Conservation (phyloP, 148 eudicot genomes). For the Heliamphora exappendiculata region DNA sequence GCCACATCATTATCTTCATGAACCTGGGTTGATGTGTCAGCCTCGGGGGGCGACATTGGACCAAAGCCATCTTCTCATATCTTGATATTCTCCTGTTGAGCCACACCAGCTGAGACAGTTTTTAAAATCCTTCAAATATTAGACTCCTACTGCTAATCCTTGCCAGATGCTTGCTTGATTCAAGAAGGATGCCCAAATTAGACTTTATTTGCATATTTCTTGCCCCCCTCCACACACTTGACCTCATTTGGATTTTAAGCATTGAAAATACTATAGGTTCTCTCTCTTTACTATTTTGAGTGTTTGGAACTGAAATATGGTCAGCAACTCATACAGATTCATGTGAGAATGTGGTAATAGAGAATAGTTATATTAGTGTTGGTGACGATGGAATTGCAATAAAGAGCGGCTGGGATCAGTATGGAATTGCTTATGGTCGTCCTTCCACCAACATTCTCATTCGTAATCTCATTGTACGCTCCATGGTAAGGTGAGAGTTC, state of each 20-base stretch:
- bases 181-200: not conserved
- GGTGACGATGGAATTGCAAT: constrained; percentile 46
- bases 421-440: constrained; percentile 43
- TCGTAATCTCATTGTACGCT: constrained; percentile 78
- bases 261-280: not conserved
- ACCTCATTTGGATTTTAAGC: not conserved
- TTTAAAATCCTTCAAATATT: too few relatives aligned
- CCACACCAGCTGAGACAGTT: too few relatives aligned
- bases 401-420: constrained; percentile 57
- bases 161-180: too few relatives aligned
- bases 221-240: too few relatives aligned
- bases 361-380: constrained; percentile 90
- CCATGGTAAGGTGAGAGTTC: constrained; percentile 72
- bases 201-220: not conserved
- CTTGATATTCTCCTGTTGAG: too few relatives aligned
- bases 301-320: not conserved
- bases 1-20: too few relatives aligned
- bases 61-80: too few relatives aligned
- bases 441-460: constrained; percentile 74
- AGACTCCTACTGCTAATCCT: too few relatives aligned
- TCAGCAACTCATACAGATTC: constrained; percentile 51
- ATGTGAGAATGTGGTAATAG: constrained; percentile 86
- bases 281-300: not conserved
- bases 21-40: too few relatives aligned
- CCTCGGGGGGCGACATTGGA: too few relatives aligned